A percentile compares a stretch with the other conserved stretches of the same genome.
phyloP scores from a whole-genome alignment of 1,139 yeast species.

The Candida neerlandica region DNA sequence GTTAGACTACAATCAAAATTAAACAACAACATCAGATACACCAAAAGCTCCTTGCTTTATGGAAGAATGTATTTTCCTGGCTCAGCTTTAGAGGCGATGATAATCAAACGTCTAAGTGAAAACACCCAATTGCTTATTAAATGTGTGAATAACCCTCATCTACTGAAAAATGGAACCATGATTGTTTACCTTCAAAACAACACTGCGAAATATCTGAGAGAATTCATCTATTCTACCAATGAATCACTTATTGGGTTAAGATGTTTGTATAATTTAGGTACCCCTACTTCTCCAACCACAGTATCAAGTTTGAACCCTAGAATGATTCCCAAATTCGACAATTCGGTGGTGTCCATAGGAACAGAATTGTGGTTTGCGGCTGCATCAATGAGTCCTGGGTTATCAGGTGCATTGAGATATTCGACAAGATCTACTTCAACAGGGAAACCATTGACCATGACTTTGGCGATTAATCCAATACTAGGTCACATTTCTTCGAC shows the following conservation, averaged over 20 bases:
- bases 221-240: constrained; percentile 82
- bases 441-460: constrained; percentile 87
- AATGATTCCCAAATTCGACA: constrained; percentile 43
- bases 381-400: constrained; percentile 76
- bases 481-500: constrained; percentile 90
- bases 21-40: background rate
- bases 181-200: constrained; percentile 76
- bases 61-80: constrained; percentile 92
- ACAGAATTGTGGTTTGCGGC: constrained; percentile 91
- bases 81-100: constrained; percentile 85
- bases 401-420: constrained; percentile 83
- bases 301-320: constrained; percentile 14
- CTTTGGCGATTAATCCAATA: constrained; percentile 85
- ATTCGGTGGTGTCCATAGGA: constrained; percentile 68
- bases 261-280: constrained; percentile 70
- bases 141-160: constrained; percentile 71
- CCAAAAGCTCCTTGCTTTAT: constrained; percentile 38
- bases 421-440: constrained; percentile 85
- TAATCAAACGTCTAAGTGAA: constrained; percentile 63
- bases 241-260: constrained; percentile 87
- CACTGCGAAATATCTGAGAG: constrained; percentile 67
- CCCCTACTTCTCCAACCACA: constrained; percentile 29
- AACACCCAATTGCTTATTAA: constrained; percentile 69
- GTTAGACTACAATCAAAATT: constrained; percentile 4
- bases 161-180: constrained; percentile 57